Base-by-base conservation (phyloP, 768 basidiomycete genomes). In the Clavulina sp. region DNA sequence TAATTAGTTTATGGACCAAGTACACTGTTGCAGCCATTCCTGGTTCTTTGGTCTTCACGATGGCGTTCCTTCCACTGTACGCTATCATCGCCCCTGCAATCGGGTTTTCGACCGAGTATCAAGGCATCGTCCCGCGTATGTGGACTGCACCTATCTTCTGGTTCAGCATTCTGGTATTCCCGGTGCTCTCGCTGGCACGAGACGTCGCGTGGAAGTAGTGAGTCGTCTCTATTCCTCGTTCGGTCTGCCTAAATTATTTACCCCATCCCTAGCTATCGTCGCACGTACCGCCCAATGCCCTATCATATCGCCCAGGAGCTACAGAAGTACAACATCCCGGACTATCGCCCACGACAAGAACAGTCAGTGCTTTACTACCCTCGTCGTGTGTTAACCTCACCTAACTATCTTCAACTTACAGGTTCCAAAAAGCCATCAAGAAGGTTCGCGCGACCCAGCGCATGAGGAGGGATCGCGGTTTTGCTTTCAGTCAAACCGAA, bases 341-440 rank as follows among this genome's bases (percentile, higher is more conserved):
- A 93, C 60, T 99, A 97, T 63, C 74, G 95, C 38, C 95, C 95
- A 2, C 74, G 95, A 52, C 93, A 97, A 66, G 95, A 95, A 66
- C 95, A 97, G 82, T 96, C 59, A 58, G 80, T 75, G 31, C 18
- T 26, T 40, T 3, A 47, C 55, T 49, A 47, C 41, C 33, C 28
- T 38, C 48, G 9, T 5, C 43, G n/a, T 50, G n/a, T 56, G 26
- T 23, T 36, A 6, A 19, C 48, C 32, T n/a, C 46, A 56, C 33
- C 30, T 33, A 52, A 47, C 49, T 58, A 28, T 59, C 30, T 33
- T 53, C 26, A 48, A 48, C 6, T 29, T 24, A 4, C 53, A 92
- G 87, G 65, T 95, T 95, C 69, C 91, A 96, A 66, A 95, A 96
- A 64, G 95, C 95, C 16, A 99, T 99, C 73, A 97, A 96, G 67